Base-by-base conservation (phyloP, 2,329 filamentous ascomycete species). In the Chrysoporthe cubensis region DNA sequence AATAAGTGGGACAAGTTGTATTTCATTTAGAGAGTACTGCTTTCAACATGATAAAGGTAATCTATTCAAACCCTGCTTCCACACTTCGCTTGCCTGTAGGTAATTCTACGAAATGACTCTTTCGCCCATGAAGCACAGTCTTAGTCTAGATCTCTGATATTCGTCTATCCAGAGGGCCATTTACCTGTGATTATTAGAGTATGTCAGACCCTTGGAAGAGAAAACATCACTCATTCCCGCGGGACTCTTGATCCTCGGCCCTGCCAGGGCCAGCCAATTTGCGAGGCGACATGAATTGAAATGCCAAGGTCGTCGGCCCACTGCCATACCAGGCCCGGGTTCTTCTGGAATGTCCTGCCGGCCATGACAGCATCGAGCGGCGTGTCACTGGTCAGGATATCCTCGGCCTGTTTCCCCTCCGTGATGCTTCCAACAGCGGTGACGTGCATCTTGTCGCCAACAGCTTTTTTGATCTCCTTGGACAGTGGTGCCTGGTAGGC, bases 401-500 rank as follows among this genome's bases (percentile, higher is more conserved):
- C 78, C 71, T 88, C 79, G 0, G 85, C 85, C 9, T 81, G 73
- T 1, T 71, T 75, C 0, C 81, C 85, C 0, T 69, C 78, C 32
- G 74, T 81, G 71, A 87, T 86, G n/a, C 73, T 79, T 0, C 85
- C 85, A 0, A 87, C 85, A 0, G 83, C 74, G 11, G 79, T 78
- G 37, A 85, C 78, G 0, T 82, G 65, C 71, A 83, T 57, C 64
- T 74, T 88, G 67, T 91, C 87, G 0, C 90, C 90, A 0, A 94
- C 86, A 1, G 85, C 89, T 72, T 88, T 85, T 81, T 94, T 94
- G 66, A 94, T 87, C 4, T 85, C 83, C 74, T 90, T 87, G 0
- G 92, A 88, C 72, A 93, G 90, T 0, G 84, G 87, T 0, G 85
- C 89, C 78, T 95, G 92, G 79, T 93, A 94, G 0, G 83, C 18